phyloP scores from a whole-genome alignment of 352 stramenopile genomes.

The Phytophthora citrophthora region DNA sequence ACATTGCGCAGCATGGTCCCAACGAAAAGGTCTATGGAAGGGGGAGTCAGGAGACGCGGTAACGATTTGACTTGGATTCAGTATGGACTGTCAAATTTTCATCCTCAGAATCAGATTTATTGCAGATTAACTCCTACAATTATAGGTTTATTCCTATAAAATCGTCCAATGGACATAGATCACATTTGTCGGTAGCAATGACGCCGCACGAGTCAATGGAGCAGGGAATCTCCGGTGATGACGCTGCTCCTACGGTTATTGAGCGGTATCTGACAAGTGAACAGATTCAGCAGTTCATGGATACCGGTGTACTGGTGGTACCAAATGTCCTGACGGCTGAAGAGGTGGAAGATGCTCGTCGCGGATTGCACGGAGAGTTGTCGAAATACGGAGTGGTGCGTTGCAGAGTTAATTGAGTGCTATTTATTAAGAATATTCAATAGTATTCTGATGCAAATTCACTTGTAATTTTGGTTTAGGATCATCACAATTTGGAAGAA shows the following conservation, averaged over 20 bases:
- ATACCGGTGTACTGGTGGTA: constrained; percentile 77
- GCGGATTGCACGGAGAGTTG: constrained; percentile 68
- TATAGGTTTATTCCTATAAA: not conserved
- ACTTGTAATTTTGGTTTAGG: constrained; percentile 22
- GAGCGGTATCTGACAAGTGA: constrained; percentile 49
- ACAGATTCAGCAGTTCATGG: constrained; percentile 71
- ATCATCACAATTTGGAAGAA: constrained; percentile 65
- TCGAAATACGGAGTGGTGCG: constrained; percentile 75
- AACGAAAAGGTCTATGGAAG: not conserved
- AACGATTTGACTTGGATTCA: constrained; percentile 19
- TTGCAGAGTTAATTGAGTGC: constrained; percentile 3
- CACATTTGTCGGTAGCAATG: constrained; percentile 7
- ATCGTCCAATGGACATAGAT: too few species aligned
- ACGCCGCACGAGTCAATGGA: constrained; percentile 20
- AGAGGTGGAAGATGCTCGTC: constrained; percentile 61
- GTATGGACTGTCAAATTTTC: constrained; percentile 20
- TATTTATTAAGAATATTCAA: not conserved
- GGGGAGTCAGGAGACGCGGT: constrained; percentile 19
- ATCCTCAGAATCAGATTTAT: constrained; percentile 6
- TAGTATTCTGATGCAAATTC: constrained; percentile 6
- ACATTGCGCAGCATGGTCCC: constrained; percentile 91
- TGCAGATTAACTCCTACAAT: not conserved
- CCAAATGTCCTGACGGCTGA: constrained; percentile 67
- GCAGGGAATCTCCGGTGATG: constrained; percentile 23
- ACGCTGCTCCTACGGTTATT: constrained; percentile 12